Evolutionary conservation across 1,284 basidiomycete species (phyloP).

Genomic region (Testicularia cyperi): DNA sequence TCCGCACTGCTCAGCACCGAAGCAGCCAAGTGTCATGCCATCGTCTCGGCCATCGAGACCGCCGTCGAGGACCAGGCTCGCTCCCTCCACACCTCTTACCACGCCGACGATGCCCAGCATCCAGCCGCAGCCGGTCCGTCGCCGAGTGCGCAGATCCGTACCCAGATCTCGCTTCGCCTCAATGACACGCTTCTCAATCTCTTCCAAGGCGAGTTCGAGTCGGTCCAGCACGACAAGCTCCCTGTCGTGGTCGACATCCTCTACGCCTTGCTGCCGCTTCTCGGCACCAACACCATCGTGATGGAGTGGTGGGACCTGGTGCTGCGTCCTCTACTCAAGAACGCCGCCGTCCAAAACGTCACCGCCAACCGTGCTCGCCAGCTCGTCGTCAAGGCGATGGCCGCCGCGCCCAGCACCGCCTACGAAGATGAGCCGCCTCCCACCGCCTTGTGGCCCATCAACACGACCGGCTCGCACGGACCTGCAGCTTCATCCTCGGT

Average conservation of each 20-base stretch:
- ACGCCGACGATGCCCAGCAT: slow-evolving; percentile 27
- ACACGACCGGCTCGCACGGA: slow-evolving; percentile 1
- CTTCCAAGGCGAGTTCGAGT: slow-evolving; percentile 33
- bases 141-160: slow-evolving; percentile 27
- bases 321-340: slow-evolving; percentile 49
- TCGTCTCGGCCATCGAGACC: slow-evolving; percentile 19
- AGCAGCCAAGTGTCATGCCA: slow-evolving; percentile 15
- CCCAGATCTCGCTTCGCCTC: slow-evolving; percentile 36
- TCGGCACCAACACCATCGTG: slow-evolving; percentile 36
- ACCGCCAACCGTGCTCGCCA: slow-evolving; percentile 38
- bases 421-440: slow-evolving; percentile 50
- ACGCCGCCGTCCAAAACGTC: slow-evolving; percentile 21
- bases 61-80: slow-evolving; percentile 17
- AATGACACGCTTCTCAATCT: slow-evolving; percentile 33
- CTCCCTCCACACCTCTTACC: slow-evolving; percentile 11
- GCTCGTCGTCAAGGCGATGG: slow-evolving; percentile 48
- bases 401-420: slow-evolving; percentile 25
- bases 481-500: not conserved
- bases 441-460: slow-evolving; percentile 24
- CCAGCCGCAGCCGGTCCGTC: slow-evolving; percentile 22
- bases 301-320: slow-evolving; percentile 56
- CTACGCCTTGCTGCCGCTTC: slow-evolving; percentile 28
- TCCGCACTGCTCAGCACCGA: slow-evolving; percentile 14
- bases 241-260: slow-evolving; percentile 43
- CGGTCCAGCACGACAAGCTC: slow-evolving; percentile 19